Evolutionary conservation across 441 rosid genomes (phyloP).

Genomic region (Manihot esculenta): DNA sequence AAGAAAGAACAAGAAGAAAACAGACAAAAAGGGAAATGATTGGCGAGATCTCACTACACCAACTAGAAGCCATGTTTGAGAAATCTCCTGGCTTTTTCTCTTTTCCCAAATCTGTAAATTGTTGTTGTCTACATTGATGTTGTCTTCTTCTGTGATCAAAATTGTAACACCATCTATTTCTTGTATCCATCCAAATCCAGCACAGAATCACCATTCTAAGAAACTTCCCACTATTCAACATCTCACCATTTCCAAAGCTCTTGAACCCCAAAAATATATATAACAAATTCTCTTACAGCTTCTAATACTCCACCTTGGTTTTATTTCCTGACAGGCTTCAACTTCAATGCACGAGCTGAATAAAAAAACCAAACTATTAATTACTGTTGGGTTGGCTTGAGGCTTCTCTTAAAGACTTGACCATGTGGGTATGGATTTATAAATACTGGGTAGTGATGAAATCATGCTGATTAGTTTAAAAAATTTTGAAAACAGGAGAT

Average conservation of each 20-base stretch:
- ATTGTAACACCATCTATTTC: conserved; percentile 41
- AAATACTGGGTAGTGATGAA: conserved; percentile 64
- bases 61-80: conserved; percentile 44
- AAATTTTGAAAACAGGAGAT: not conserved
- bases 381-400: conserved; percentile 37
- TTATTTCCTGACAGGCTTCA: conserved; percentile 35
- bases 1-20: conserved; percentile 46
- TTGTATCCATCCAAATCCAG: conserved; percentile 50
- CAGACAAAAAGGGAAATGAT: conserved; percentile 40
- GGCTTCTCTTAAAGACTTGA: conserved; percentile 46
- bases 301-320: conserved; percentile 35
- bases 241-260: conserved; percentile 52
- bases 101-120: conserved; percentile 23
- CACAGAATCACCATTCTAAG: conserved; percentile 34
- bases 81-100: conserved; percentile 34
- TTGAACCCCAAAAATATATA: conserved; percentile 21
- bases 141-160: conserved; percentile 56
- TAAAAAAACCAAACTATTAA: conserved; percentile 3
- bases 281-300: conserved; percentile 24
- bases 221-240: conserved; percentile 15
- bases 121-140: conserved; percentile 33
- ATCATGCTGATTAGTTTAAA: conserved; percentile 44
- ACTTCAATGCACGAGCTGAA: conserved; percentile 29
- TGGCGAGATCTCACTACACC: conserved; percentile 30
- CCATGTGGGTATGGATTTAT: conserved; percentile 67